These are phyloP conservation scores for Curvularia verruculosa DNA, from an alignment of 2,329 filamentous ascomycete species.

Conservation along the genomic window DNA sequence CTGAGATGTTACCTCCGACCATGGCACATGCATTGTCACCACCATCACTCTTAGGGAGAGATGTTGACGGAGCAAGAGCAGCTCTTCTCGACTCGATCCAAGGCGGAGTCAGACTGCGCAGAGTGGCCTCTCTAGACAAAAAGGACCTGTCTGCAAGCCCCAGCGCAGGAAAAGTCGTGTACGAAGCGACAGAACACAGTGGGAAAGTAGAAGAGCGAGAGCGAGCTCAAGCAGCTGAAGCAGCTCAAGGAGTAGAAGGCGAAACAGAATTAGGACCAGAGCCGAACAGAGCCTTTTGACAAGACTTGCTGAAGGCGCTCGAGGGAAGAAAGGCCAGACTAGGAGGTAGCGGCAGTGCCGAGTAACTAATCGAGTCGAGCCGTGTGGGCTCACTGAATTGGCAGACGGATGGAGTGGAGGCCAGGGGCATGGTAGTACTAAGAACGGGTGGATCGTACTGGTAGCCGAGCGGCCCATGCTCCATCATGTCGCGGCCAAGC, in stretches of 20 bases:
- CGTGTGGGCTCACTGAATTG: not conserved
- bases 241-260: not conserved
- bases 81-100: conserved; percentile 6
- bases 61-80: not conserved
- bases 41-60: not conserved
- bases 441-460: conserved; percentile 10
- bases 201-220: conserved; percentile 18
- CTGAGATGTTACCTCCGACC: not conserved
- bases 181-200: conserved; percentile 19
- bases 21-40: conserved; percentile 1
- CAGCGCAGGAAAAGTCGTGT: conserved; percentile 1
- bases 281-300: conserved; percentile 5
- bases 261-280: conserved; percentile 1
- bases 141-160: not conserved
- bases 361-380: too few species aligned
- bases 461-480: conserved; percentile 11
- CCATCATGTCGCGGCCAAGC: conserved; percentile 16
- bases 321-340: not conserved
- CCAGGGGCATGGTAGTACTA: conserved; percentile 2
- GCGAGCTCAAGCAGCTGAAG: conserved; percentile 12
- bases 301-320: not conserved
- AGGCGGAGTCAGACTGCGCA: conserved; percentile 4
- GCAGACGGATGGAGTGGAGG: not conserved
- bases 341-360: not conserved
- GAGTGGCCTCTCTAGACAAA: conserved; percentile 4